These are phyloP conservation scores for Citrus mangshanensis DNA, from an alignment of 345 rosid genomes.

Conservation along the genomic window DNA sequence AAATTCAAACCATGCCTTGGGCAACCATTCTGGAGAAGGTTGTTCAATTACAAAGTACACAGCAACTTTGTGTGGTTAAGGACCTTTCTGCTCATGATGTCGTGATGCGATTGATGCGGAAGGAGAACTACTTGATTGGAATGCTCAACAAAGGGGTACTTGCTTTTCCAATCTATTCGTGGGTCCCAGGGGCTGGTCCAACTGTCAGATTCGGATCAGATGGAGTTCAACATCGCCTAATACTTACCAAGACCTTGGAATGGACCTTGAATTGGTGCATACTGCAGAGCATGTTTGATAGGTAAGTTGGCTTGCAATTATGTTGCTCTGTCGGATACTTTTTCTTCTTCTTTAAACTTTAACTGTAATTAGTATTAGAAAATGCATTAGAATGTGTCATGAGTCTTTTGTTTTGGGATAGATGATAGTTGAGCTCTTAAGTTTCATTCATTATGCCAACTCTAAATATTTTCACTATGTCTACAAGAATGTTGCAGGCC, in stretches of 20 bases:
- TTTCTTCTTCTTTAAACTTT: neutral
- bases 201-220: constrained; percentile 49
- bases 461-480: neutral
- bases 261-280: constrained; percentile 99
- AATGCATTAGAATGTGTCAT: neutral
- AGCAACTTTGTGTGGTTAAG: constrained; percentile 86
- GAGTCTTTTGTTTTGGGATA: neutral
- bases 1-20: constrained; percentile 95
- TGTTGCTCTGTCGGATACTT: constrained; percentile 7
- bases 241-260: constrained; percentile 89
- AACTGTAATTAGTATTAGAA: neutral
- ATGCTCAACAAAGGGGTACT: constrained; percentile 96
- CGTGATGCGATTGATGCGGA: constrained; percentile 94
- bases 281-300: constrained; percentile 98
- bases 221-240: constrained; percentile 51
- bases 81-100: constrained; percentile 97
- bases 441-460: neutral
- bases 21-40: constrained; percentile 87
- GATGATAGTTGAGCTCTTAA: neutral
- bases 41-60: constrained; percentile 73
- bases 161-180: constrained; percentile 74
- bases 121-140: constrained; percentile 97
- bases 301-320: constrained; percentile 43
- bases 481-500: neutral
- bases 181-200: constrained; percentile 99